These are phyloP conservation scores for Cystoderma amianthinum DNA, from an alignment of 768 basidiomycete genomes.

Conservation along the genomic window DNA sequence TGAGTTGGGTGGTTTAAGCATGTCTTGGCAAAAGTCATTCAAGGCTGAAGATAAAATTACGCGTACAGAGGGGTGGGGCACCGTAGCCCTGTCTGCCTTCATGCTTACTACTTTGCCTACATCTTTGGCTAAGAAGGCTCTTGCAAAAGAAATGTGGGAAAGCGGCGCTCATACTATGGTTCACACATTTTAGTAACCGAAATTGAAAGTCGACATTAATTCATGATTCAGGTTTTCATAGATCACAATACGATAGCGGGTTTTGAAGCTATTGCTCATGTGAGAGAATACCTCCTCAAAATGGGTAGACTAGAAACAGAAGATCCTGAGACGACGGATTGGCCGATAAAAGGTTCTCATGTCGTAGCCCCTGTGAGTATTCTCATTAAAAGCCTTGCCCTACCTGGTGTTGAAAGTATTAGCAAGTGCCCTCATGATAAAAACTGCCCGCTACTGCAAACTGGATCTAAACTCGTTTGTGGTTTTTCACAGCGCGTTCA, in stretches of 20 bases:
- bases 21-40: constrained; percentile 55
- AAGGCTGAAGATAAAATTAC: constrained; percentile 35
- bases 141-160: constrained; percentile 86
- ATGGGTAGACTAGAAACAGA: constrained; percentile 55
- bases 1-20: constrained; percentile 33
- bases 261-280: constrained; percentile 74
- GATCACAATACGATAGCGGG: constrained; percentile 76
- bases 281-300: constrained; percentile 64
- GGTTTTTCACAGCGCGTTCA: constrained; percentile 86
- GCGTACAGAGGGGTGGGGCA: constrained; percentile 35
- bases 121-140: constrained; percentile 48
- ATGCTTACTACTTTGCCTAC: constrained; percentile 69
- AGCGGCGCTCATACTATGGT: constrained; percentile 85
- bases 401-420: no score
- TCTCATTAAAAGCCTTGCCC: no score
- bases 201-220: background rate
- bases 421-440: constrained; percentile 85
- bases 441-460: constrained; percentile 67
- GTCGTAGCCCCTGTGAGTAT: constrained; percentile 80
- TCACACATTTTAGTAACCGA: constrained; percentile 6
- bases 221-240: constrained; percentile 60
- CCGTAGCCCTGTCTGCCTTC: constrained; percentile 82
- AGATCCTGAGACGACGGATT: constrained; percentile 28
- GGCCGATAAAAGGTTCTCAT: constrained; percentile 55
- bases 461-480: constrained; percentile 56